Conservation (phyloP, 305 asterid genomes). For the Petunia hybrid region DNA sequence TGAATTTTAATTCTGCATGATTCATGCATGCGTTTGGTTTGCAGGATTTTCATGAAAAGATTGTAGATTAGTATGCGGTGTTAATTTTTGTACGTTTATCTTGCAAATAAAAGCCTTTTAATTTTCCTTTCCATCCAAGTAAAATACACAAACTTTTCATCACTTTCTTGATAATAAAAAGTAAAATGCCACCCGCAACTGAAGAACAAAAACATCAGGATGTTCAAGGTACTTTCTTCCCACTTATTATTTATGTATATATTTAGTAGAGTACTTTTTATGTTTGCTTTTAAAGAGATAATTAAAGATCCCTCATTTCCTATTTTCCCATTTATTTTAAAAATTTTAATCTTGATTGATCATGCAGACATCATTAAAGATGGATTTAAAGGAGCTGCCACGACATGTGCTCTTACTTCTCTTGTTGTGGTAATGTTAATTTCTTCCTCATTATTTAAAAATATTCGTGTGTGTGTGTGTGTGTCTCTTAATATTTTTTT, state of each 20-base stretch:
- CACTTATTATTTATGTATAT: background rate
- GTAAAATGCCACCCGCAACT: constrained; percentile 18
- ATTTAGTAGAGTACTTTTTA: background rate
- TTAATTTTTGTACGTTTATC: too few species aligned
- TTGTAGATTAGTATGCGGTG: too few species aligned
- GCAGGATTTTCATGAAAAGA: too few species aligned
- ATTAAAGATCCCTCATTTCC: background rate
- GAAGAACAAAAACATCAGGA: constrained; percentile 20
- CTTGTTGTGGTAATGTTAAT: constrained; percentile 15
- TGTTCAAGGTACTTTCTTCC: constrained; percentile 6
- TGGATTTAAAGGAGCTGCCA: constrained; percentile 29
- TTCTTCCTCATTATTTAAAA: background rate
- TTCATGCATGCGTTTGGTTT: too few species aligned
- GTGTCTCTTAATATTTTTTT: background rate
- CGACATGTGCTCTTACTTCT: constrained; percentile 31
- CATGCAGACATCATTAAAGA: constrained; percentile 24
- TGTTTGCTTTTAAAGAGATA: background rate
- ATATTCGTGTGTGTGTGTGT: too few species aligned
- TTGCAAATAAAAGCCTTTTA: too few species aligned
- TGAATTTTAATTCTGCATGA: background rate
- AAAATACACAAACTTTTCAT: background rate
- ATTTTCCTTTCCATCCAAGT: too few species aligned
- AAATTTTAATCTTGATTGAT: background rate
- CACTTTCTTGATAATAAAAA: constrained; percentile 2
- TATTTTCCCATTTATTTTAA: background rate